Base-by-base conservation (phyloP, 2,329 filamentous ascomycete species). In the Dothiorella sarmentorum region DNA sequence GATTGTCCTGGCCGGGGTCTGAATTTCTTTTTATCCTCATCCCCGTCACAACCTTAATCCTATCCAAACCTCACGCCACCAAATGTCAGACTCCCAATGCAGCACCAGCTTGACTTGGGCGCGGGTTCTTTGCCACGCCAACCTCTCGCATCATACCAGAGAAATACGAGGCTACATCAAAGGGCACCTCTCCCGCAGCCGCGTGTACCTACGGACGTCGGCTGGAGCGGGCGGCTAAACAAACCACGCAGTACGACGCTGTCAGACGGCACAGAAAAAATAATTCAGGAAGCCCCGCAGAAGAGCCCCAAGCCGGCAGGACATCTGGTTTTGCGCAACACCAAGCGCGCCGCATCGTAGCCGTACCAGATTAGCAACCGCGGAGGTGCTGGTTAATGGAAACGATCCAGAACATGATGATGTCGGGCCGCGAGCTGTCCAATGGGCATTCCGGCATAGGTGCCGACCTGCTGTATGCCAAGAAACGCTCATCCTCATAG, bases 151-250 rank as follows among this genome's bases (percentile, higher is more conserved):
- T 73, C 22, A 73, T 72, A 60, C 63, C 66, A 9, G 70, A 70
- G 58, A 69, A 73, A 60, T 73, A 73, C 61, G 71, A 73, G 60
- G 71, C 69, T 57, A 70, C 71, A 26, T 71, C 72, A 66, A 72
- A 73, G 43, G 69, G 69, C 20, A 72, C 70, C 2, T 68, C 67
- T 0, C 61, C 72, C 10, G 64, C 42, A n/a, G 40, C 55, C 29
- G 22, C n/a, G n/a, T n/a, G n/a, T 57, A 7, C 55, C 49, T 6
- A 20, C 42, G 20, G 55, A 31, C 1, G 26, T 47, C 17, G 55
- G 40, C 7, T 4, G 47, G 6, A 22, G 31, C 31, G 55, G 55
- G 7, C 17, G 31, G 7, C 11, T 40, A n/a, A 47, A 49, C 42
- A 38, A 31, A 29, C 10, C 15, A 4, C 40, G 42, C n/a, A 57